phyloP scores from a whole-genome alignment of 352 stramenopile species.

The Globisporangium irregulare region DNA sequence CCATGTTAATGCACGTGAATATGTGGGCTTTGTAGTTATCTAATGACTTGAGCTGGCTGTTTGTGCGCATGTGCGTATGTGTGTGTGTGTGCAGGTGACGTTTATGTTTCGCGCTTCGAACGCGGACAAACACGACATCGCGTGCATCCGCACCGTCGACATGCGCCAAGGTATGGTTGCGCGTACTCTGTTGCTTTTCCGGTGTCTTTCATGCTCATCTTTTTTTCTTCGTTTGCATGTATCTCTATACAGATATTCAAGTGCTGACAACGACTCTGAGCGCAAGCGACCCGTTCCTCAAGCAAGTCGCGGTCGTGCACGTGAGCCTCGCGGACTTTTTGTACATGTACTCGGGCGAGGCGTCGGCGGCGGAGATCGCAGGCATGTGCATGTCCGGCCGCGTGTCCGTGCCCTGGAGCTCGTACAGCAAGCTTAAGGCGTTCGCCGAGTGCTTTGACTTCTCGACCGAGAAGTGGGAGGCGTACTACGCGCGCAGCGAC shows the following conservation, averaged over 20 bases:
- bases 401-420: slow-evolving; percentile 80
- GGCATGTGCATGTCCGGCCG: slow-evolving; percentile 83
- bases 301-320: slow-evolving; percentile 65
- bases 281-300: slow-evolving; percentile 47
- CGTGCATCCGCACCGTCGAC: slow-evolving; percentile 74
- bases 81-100: slow-evolving; percentile 44
- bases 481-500: slow-evolving; percentile 57
- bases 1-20: neutral
- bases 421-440: slow-evolving; percentile 77
- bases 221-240: slow-evolving; percentile 4
- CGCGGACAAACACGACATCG: slow-evolving; percentile 40
- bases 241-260: slow-evolving; percentile 31
- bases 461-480: slow-evolving; percentile 75
- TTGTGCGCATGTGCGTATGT: neutral
- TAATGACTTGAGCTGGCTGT: neutral
- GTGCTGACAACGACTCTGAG: slow-evolving; percentile 51
- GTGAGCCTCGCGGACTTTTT: slow-evolving; percentile 80
- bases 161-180: slow-evolving; percentile 51
- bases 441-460: slow-evolving; percentile 88
- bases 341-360: slow-evolving; percentile 86
- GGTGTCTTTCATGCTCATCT: neutral
- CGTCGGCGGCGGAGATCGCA: slow-evolving; percentile 71
- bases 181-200: neutral
- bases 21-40: neutral
- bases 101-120: slow-evolving; percentile 70